A percentile compares a stretch with the other conserved stretches of the same genome.
These are phyloP conservation scores for Lasiosphaeria hispida DNA, from an alignment of 495 filamentous ascomycete genomes.

Conservation along the genomic window DNA sequence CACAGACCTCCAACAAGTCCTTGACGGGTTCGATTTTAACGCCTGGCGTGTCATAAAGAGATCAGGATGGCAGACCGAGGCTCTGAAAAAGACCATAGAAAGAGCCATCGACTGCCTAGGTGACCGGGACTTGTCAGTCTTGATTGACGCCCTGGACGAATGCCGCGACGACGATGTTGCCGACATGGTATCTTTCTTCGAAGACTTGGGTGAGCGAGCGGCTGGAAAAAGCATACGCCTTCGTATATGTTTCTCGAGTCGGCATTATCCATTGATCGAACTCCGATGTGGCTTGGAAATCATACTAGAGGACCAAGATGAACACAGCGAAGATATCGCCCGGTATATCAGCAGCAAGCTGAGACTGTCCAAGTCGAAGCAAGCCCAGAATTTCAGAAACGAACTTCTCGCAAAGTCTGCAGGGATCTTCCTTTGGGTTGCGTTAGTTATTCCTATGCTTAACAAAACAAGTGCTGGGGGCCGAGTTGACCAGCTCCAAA, in stretches of 20 bases:
- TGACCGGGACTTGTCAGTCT: too few species aligned
- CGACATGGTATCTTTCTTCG: constrained; percentile 37
- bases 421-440: too few species aligned
- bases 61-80: not conserved
- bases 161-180: constrained; percentile 31
- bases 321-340: constrained; percentile 12
- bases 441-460: too few species aligned
- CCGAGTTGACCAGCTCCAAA: too few species aligned
- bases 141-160: constrained; percentile 44
- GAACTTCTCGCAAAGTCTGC: too few species aligned
- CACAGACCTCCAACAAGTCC: constrained; percentile 25
- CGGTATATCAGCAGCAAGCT: too few species aligned
- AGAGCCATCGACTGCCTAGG: too few species aligned
- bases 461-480: too few species aligned
- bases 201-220: constrained; percentile 23
- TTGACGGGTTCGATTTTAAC: constrained; percentile 14
- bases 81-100: constrained; percentile 6
- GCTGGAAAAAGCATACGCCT: constrained; percentile 10
- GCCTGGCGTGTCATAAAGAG: too few species aligned
- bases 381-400: too few species aligned
- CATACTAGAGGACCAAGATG: constrained; percentile 20
- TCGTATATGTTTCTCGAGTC: constrained; percentile 46
- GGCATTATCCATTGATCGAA: constrained; percentile 47
- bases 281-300: constrained; percentile 29
- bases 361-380: too few species aligned